Base-by-base conservation (phyloP, 2,329 filamentous ascomycete species). In the Conoideocrella luteorostrata region DNA sequence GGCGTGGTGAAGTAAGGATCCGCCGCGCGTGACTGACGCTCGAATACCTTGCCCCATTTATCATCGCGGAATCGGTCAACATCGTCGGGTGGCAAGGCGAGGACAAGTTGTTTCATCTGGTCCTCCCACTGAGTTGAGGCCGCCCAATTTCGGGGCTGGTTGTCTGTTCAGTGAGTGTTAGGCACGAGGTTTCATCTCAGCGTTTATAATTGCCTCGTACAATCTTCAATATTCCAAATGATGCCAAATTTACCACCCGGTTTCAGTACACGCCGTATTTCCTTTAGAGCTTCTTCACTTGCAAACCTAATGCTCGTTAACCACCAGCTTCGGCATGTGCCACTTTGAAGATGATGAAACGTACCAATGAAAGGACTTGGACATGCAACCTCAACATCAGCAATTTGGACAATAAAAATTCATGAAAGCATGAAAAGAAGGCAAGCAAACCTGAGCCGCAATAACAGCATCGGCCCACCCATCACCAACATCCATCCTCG, bases 151-250 rank as follows among this genome's bases (percentile, higher is more conserved):
- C 61, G 56, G 0, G 81, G 79, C 38, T 80, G 75, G 58, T 87
- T 87, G 58, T 86, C 80, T 84, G 48, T 23, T 13, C 7, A 7
- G 26, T 28, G 26, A 7, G 7, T 7, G 26, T 28, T 7, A 7
- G 26, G 26, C 26, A 7, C 26, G 26, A 28, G 13, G 7, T 7
- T 13, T 28, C 7, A 7, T 28, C 13, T 13, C 13, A 13, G 26
- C 13, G 26, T 13, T 28, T 28, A 7, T 13, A 28, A 28, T 11
- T 7, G 20, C 12, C 6, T 65, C 72, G 55, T 63, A 82, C 82
- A 86, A 50, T 85, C 80, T 58, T 87, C 83, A 47, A 82, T 68
- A 53, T 87, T 88, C 84, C 85, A 88, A 42, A 88, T 80, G 59
- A 86, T 61, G 12, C 79, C 84, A 22, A 88, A 67, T 22, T 70